These are phyloP conservation scores for Paramecium pentaurelia DNA, from an alignment of 73 alveolate species.

Conservation along the genomic window DNA sequence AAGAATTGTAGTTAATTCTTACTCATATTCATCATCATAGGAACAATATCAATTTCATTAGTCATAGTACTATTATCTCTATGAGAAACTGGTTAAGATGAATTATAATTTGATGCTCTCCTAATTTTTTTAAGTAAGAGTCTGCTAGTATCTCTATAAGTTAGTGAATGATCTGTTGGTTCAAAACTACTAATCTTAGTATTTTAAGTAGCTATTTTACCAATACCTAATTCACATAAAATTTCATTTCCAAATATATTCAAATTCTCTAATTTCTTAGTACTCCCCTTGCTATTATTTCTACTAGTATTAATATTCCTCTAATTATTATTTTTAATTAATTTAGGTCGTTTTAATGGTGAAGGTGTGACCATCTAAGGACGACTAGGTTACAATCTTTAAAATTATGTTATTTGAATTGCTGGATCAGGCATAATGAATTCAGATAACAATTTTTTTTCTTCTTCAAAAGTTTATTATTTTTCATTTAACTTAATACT, in stretches of 20 bases:
- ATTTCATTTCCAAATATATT: constrained; percentile 6
- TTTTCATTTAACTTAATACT: neutral
- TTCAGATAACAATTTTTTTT: neutral
- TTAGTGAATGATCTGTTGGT: neutral
- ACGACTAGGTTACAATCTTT: neutral
- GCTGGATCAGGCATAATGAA: neutral
- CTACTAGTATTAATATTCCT: neutral
- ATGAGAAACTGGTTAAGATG: neutral
- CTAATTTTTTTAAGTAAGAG: neutral
- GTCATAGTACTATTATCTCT: neutral
- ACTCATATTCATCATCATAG: neutral
- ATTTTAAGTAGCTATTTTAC: neutral
- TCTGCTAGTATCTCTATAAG: neutral
- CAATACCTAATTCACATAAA: neutral
- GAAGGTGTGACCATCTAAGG: neutral
- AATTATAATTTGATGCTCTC: neutral
- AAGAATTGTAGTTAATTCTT: neutral
- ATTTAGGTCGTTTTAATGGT: neutral
- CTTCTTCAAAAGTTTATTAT: neutral
- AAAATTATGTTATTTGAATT: neutral
- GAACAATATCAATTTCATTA: neutral
- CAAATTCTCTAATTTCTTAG: neutral
- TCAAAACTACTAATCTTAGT: neutral
- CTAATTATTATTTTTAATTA: neutral
- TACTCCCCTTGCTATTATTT: neutral